A percentile compares a stretch with the other conserved stretches of the same genome.
Conservation (phyloP, 1,284 basidiomycete species). For the Tetrapyrgos nigripes region DNA sequence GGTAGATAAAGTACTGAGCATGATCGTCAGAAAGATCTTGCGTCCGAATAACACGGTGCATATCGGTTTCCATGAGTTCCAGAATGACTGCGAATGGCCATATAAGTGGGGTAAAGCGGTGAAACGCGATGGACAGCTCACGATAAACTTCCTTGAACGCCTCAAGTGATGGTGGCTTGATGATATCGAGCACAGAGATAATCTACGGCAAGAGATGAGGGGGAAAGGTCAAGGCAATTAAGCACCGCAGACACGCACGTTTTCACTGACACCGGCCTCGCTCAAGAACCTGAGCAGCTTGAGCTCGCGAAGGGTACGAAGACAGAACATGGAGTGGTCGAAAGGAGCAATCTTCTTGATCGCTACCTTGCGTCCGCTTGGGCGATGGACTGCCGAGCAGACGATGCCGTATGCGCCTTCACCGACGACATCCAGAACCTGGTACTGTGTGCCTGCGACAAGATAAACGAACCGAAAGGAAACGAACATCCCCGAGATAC, state of each 20-base stretch:
- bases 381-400: slow-evolving; percentile 70
- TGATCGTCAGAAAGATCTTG: slow-evolving; percentile 89
- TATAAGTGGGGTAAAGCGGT: not conserved
- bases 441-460: slow-evolving; percentile 73
- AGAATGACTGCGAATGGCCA: slow-evolving; percentile 47
- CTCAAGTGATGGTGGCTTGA: slow-evolving; percentile 3
- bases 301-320: slow-evolving; percentile 80
- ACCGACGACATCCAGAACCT: slow-evolving; percentile 74
- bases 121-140: not conserved
- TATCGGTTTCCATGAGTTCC: slow-evolving; percentile 83
- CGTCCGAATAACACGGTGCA: slow-evolving; percentile 87
- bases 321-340: slow-evolving; percentile 82
- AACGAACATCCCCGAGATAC: slow-evolving; percentile 35
- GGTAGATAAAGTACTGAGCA: slow-evolving; percentile 91
- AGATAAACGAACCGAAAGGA: slow-evolving; percentile 14
- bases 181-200: not conserved
- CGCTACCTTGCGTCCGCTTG: slow-evolving; percentile 70
- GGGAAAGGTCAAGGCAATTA: not conserved
- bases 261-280: slow-evolving; percentile 82
- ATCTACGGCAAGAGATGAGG: not conserved
- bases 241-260: slow-evolving; percentile 45
- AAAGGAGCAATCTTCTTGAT: slow-evolving; percentile 89
- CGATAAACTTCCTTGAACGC: slow-evolving; percentile 8
- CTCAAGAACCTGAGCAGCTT: slow-evolving; percentile 88
- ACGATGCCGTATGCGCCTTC: slow-evolving; percentile 84